Conservation (phyloP, 1,139 yeast genomes). For the Suhomyces coccinellae region DNA sequence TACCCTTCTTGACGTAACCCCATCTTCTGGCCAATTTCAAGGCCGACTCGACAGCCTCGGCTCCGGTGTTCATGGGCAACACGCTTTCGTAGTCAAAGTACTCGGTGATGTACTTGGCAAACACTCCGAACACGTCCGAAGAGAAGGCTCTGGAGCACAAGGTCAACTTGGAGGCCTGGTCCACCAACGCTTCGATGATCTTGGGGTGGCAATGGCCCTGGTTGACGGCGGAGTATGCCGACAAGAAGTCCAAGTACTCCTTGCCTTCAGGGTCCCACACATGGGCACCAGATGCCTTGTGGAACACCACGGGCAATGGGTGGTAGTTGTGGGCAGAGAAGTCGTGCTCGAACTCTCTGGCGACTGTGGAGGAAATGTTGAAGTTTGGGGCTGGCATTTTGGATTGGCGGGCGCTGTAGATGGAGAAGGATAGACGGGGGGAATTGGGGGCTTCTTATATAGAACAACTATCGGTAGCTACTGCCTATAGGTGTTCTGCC, state of each 20-base stretch:
- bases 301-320: conserved; percentile 92
- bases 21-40: conserved; percentile 93
- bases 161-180: conserved; percentile 84
- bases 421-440: not conserved
- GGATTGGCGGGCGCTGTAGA: not conserved
- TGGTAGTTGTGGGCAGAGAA: conserved; percentile 97
- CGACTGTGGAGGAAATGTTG: conserved; percentile 61
- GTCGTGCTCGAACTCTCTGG: conserved; percentile 67
- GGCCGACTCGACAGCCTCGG: conserved; percentile 97
- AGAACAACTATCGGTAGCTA: conserved; percentile 13
- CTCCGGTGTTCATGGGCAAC: conserved; percentile 98
- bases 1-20: conserved; percentile 90
- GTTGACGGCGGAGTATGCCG: conserved; percentile 96
- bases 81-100: conserved; percentile 90
- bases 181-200: conserved; percentile 79
- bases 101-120: conserved; percentile 86
- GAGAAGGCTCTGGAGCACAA: conserved; percentile 92
- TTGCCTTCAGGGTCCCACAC: conserved; percentile 99
- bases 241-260: conserved; percentile 81
- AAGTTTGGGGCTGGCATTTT: conserved; percentile 25
- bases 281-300: conserved; percentile 84
- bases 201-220: conserved; percentile 99
- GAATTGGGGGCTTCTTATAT: conserved; percentile 5
- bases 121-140: conserved; percentile 82
- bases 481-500: conserved; percentile 18